Percentiles rank a stretch among this genome's conserved stretches.
Conservation (phyloP, 257 asterid genomes). For the Knoxia roxburghii region DNA sequence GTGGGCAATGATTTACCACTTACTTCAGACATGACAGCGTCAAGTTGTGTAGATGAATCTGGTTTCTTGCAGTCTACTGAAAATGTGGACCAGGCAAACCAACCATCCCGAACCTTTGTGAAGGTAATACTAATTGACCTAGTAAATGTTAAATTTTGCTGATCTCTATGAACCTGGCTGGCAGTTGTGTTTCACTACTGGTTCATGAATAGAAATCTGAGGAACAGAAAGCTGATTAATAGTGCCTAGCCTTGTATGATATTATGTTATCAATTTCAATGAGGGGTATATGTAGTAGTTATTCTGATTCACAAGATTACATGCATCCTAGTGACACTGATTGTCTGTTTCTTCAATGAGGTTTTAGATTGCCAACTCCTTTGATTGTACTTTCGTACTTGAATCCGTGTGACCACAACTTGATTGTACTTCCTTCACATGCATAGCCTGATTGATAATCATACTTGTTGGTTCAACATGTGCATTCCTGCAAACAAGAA, state of each 20-base stretch:
- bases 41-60: constrained; percentile 85
- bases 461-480: neutral
- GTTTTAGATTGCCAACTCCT: too few species aligned
- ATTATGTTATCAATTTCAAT: neutral
- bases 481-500: neutral
- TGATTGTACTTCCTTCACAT: neutral
- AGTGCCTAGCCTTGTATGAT: neutral
- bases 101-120: constrained; percentile 62
- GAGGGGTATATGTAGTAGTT: neutral
- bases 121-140: constrained; percentile 45
- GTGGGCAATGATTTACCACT: constrained; percentile 52
- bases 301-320: neutral
- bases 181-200: neutral
- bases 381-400: neutral
- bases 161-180: neutral
- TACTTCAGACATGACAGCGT: constrained; percentile 64
- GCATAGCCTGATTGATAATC: neutral
- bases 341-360: too few species aligned
- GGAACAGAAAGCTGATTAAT: neutral
- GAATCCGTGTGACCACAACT: neutral
- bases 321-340: neutral
- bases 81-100: constrained; percentile 66
- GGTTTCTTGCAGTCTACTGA: constrained; percentile 81
- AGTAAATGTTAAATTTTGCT: too few species aligned
- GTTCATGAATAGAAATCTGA: neutral